Conservation (phyloP, 495 filamentous ascomycete species). For the Tuber melanosporum region DNA sequence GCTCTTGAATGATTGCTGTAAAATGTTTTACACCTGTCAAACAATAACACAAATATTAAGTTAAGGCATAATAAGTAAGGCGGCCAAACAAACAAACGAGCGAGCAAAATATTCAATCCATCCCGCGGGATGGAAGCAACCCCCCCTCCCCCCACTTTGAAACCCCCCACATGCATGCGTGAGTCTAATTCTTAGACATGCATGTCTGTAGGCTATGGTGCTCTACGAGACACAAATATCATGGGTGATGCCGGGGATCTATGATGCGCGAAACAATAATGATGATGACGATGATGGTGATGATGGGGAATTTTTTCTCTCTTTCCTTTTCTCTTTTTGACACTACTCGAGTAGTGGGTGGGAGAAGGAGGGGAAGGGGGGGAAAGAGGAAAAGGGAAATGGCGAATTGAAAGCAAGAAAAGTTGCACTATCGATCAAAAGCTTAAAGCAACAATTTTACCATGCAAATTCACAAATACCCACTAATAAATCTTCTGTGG, state of each 20-base stretch:
- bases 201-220: not conserved
- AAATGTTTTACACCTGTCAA: slow-evolving; percentile 4
- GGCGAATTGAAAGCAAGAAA: not conserved
- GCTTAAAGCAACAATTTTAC: not conserved
- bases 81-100: not conserved
- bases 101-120: not conserved
- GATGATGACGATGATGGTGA: not conserved
- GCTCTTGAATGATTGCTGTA: not conserved
- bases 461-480: not conserved
- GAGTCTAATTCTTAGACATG: not conserved
- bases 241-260: not conserved
- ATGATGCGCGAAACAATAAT: not conserved
- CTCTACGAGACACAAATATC: not conserved
- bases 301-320: not conserved
- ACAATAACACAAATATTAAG: not conserved
- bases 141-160: not conserved
- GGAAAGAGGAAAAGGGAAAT: not conserved
- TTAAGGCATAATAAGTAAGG: not conserved
- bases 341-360: not conserved
- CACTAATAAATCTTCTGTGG: not conserved
- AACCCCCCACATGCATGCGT: not conserved
- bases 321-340: not conserved
- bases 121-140: not conserved
- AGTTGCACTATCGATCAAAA: not conserved
- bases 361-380: too few relatives aligned